Evolutionary conservation across 306 rosid genomes (phyloP), one percentile per base, ranked within the genome.

Genomic region (Fragaria vesca): DNA sequence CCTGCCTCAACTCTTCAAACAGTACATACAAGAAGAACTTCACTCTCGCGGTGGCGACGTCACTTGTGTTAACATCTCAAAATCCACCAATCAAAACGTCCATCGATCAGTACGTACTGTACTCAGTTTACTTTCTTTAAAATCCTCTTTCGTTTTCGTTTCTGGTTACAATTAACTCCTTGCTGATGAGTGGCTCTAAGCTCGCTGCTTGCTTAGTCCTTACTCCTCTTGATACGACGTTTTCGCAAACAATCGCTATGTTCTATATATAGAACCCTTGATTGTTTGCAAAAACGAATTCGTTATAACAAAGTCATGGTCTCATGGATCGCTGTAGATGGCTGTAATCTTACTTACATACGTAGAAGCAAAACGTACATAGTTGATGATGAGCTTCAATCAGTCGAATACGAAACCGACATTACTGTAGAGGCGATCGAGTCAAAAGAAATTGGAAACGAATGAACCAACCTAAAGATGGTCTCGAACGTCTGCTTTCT

Each of bases 161-260:
- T 20, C 16, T 67, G 51, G 51, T 67, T 67, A 67, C 32, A 67
- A 38, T 20, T n/a, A 38, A 67, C 50, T 34, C 32, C 16, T 65
- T 7, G 12, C 2, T 15, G 2, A 63, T 65, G 45, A 12, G 68
- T 32, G 42, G n/a, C 40, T 12, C 36, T 30, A n/a, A 63, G 20
- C 42, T 61, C 17, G 40, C 43, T 55, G 55, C 67, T 74, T 75
- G 60, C 61, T 75, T 66, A 20, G 9, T 36, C 65, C 34, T 28
- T 12, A 62, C 78, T 62, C 47, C 32, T 62, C 11, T 17, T 43
- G 58, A 42, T 48, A 26, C 43, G n/a, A 61, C n/a, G 20, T 15
- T 63, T 13, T 15, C 4, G 52, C 6, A 48, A 48, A 48, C 52
- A 32, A 63, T 63, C 5, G 5, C 0, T 62, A 57, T 57, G 68